These are phyloP conservation scores for Thielaviopsis ethacetica DNA, from an alignment of 2,329 filamentous ascomycete species.

Conservation along the genomic window DNA sequence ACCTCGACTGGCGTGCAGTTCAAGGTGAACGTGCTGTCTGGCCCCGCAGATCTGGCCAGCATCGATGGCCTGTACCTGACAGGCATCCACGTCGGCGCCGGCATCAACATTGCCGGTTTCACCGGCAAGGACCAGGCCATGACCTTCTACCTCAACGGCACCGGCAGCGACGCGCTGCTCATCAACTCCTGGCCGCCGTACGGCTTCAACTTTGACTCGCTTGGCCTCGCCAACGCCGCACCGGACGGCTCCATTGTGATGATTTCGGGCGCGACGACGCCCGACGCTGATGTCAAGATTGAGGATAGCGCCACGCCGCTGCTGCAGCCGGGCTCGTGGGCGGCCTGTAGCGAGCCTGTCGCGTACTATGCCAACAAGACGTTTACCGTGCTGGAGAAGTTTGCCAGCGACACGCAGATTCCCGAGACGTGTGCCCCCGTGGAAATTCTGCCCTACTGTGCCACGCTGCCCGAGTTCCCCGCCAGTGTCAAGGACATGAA, in stretches of 20 bases:
- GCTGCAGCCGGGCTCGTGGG: conserved; percentile 20
- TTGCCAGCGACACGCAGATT: conserved; percentile 15
- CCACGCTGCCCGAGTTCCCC: conserved; percentile 21
- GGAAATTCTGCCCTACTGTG: conserved; percentile 28
- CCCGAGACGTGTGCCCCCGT: conserved; percentile 27
- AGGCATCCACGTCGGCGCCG: conserved; percentile 28
- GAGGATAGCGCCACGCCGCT: conserved; percentile 21
- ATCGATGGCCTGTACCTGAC: conserved; percentile 25
- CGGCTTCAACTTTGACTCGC: conserved; percentile 23
- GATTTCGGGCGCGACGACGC: conserved; percentile 15
- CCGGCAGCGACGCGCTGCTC: conserved; percentile 22
- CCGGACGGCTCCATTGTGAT: conserved; percentile 18
- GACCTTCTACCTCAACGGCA: conserved; percentile 35
- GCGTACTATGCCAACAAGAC: conserved; percentile 24
- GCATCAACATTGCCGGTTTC: conserved; percentile 13
- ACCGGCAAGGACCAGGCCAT: background rate
- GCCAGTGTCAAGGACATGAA: background rate
- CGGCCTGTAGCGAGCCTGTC: conserved; percentile 27
- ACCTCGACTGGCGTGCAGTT: conserved; percentile 25
- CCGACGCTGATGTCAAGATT: conserved; percentile 22
- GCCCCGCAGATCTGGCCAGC: conserved; percentile 18
- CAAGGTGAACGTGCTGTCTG: conserved; percentile 25
- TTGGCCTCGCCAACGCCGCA: conserved; percentile 12
- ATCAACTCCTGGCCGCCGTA: conserved; percentile 25
- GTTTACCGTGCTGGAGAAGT: conserved; percentile 16